These are phyloP conservation scores for Karstenula rhodostoma DNA, from an alignment of 2,329 filamentous ascomycete species.

Conservation along the genomic window DNA sequence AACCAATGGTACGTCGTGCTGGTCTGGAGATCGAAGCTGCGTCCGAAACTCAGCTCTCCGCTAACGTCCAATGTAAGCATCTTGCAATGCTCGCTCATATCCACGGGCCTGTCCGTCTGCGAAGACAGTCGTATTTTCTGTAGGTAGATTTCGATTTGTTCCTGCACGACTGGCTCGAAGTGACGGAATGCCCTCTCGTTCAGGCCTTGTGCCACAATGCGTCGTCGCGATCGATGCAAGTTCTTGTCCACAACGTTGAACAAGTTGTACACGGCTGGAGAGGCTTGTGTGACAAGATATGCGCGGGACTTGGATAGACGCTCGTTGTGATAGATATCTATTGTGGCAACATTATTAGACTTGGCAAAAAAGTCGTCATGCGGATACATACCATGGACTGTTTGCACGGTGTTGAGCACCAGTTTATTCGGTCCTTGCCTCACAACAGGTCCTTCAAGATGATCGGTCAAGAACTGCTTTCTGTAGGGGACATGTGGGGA, in stretches of 20 bases:
- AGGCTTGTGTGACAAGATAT: conserved; percentile 19
- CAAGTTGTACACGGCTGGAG: conserved; percentile 15
- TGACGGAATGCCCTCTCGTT: conserved; percentile 49
- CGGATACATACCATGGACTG: too few species aligned
- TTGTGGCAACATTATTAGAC: too few species aligned
- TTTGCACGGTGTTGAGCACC: too few species aligned
- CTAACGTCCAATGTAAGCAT: conserved; percentile 50
- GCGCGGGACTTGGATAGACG: conserved; percentile 19
- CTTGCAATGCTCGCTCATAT: conserved; percentile 21
- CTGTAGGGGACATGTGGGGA: too few species aligned
- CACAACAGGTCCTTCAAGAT: too few species aligned
- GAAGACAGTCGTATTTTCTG: conserved; percentile 4
- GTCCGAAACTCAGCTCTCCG: conserved; percentile 49
- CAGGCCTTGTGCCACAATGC: conserved; percentile 50
- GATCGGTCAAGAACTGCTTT: too few species aligned
- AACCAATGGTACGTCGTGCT: conserved; percentile 35
- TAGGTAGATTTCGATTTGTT: conserved; percentile 1
- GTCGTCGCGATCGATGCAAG: conserved; percentile 49
- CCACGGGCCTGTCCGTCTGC: background rate
- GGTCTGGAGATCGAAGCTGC: conserved; percentile 41
- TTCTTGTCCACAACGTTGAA: conserved; percentile 43
- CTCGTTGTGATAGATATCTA: conserved; percentile 26
- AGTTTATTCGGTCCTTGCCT: too few species aligned
- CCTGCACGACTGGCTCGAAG: conserved; percentile 41
- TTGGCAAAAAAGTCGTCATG: too few species aligned